Base-by-base conservation (phyloP, 192 early-diverging fungal genomes). In the Entophlyctis luteolus region DNA sequence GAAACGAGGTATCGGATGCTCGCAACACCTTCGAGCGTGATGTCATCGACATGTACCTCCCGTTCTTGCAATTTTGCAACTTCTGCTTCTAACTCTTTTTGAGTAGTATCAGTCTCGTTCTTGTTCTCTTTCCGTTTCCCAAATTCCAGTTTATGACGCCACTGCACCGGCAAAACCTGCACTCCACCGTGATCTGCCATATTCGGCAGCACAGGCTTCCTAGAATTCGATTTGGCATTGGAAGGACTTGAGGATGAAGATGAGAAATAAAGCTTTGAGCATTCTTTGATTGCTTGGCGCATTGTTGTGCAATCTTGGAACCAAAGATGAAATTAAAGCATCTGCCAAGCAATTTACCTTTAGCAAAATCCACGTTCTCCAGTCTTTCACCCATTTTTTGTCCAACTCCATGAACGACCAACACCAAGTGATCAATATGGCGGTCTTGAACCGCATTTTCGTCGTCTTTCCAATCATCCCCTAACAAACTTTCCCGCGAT, bases 351-450 rank as follows among this genome's bases (percentile, higher is more conserved):
- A n/a, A 27, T 57, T 3, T 67, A 76, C 78, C 78, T 57, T 84
- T 76, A 10, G 85, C 75, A 58, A 81, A 86, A 52, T 86, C 85
- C 59, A 93, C 83, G 0, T 79, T 81, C 34, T 85, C 81, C 59
- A 92, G 77, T 28, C 80, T 70, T 53, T 92, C 90, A 27, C 86
- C 79, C 14, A 93, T 74, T 60, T 92, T 93, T 67, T 93, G 91
- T 22, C 91, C 91, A 52, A 93, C 87, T 0, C 91, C 92, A 59
- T 94, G 92, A 71, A 94, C 85, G 8, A 89, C 91, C 55, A 94
- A 77, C 4, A 94, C 74, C 8, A 94, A 62, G 71, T 94, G 92
- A 62, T 91, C 80, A 52, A 94, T 87, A 10, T 75, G 77, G 29
- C 90, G 75, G 47, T 88, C 88, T 37, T 66, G 63, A 6, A 22